Percentiles rank a stretch among this genome's conserved stretches.
Evolutionary conservation across 805 yeast species (phyloP).

Genomic region (Metschnikowia corniflorae): DNA sequence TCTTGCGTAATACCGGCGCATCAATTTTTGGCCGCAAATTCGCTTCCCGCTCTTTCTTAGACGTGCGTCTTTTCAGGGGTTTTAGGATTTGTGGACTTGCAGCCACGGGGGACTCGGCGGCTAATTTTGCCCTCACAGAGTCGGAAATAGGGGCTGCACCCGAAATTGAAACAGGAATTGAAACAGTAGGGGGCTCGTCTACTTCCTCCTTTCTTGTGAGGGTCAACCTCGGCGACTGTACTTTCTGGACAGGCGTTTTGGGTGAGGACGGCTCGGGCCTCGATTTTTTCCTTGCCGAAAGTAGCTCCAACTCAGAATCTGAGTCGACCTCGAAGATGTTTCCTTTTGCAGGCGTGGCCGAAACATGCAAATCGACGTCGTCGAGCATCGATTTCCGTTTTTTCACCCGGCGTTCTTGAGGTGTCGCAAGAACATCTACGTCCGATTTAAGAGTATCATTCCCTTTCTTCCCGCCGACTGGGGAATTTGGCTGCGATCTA

Average conservation of each 20-base stretch:
- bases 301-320: slow-evolving; percentile 16
- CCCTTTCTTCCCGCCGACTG: background rate
- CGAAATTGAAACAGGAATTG: background rate
- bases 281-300: slow-evolving; percentile 13
- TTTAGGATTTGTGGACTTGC: background rate
- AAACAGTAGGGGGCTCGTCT: background rate
- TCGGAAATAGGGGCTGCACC: background rate
- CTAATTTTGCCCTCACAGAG: background rate
- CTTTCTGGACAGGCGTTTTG: background rate
- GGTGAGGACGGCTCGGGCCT: slow-evolving; percentile 3
- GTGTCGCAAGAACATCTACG: background rate
- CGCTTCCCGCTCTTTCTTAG: background rate
- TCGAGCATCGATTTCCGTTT: slow-evolving; percentile 15
- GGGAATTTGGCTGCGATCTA: background rate
- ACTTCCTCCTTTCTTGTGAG: background rate
- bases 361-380: slow-evolving; percentile 8
- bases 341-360: slow-evolving; percentile 15
- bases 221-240: background rate
- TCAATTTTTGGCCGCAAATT: background rate
- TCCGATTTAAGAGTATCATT: too few species aligned
- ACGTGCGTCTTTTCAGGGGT: background rate
- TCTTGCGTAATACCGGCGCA: slow-evolving; percentile 4
- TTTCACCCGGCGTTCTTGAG: slow-evolving; percentile 1
- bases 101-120: background rate
- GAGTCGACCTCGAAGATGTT: slow-evolving; percentile 17